Evolutionary conservation across 2,329 filamentous ascomycete species (phyloP).

Genomic region (Calonectria montana): DNA sequence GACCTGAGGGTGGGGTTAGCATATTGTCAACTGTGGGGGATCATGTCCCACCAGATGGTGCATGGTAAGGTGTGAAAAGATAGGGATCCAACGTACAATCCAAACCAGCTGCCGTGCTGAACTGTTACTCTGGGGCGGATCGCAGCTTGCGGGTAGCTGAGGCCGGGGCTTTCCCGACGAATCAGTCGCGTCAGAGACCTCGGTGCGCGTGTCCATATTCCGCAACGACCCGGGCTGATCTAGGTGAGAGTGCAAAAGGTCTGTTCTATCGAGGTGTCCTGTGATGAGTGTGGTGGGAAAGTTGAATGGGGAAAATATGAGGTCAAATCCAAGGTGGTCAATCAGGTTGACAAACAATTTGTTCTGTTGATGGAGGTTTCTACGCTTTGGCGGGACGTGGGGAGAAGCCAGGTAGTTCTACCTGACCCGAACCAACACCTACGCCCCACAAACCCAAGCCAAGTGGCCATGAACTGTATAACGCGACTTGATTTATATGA

Average conservation of each 20-base stretch:
- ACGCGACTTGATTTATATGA: not conserved
- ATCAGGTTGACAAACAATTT: not conserved
- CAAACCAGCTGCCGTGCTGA: conserved; percentile 83
- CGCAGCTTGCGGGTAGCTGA: conserved; percentile 84
- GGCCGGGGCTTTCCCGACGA: conserved; percentile 49
- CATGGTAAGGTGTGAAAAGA: not conserved
- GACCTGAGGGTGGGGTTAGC: conserved; percentile 63
- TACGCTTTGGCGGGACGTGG: not conserved
- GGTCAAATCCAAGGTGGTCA: not conserved
- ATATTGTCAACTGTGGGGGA: not conserved
- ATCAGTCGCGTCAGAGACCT: conserved; percentile 41
- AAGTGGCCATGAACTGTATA: not conserved
- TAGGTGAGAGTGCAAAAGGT: not conserved
- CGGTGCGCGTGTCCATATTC: conserved; percentile 41
- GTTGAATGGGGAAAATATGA: not conserved
- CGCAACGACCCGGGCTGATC: not conserved
- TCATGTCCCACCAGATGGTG: not conserved
- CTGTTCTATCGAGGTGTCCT: conserved; percentile 8
- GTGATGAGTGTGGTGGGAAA: not conserved
- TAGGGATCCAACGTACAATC: conserved; percentile 69
- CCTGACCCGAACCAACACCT: not conserved
- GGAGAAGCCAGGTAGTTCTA: not conserved
- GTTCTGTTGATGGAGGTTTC: conserved; percentile 2
- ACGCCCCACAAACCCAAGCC: conserved; percentile 6
- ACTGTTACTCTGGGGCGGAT: conserved; percentile 79